Conservation (phyloP, 306 rosid species). For the Coriaria nepalensis region DNA sequence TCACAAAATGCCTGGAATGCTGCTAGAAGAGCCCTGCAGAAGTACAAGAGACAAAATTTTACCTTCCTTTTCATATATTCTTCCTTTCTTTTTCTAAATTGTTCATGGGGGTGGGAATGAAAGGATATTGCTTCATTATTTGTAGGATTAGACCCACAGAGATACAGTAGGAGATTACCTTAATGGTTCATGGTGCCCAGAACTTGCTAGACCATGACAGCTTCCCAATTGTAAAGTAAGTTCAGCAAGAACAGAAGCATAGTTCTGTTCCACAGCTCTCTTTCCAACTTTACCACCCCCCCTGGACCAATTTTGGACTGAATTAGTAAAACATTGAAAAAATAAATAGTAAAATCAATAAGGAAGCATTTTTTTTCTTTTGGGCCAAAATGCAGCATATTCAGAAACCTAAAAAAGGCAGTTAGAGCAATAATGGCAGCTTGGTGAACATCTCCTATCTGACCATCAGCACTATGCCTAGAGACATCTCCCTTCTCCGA, state of each 20-base stretch:
- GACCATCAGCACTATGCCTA: conserved; percentile 37
- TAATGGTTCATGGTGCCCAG: conserved; percentile 69
- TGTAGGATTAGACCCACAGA: no score
- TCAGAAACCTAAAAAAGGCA: conserved; percentile 94
- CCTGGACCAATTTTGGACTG: conserved; percentile 36
- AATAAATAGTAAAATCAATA: conserved; percentile 11
- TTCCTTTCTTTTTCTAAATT: no score
- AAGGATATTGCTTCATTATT: no score
- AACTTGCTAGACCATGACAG: conserved; percentile 65
- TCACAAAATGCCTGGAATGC: conserved; percentile 98
- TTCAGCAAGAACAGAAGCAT: conserved; percentile 91
- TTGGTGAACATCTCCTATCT: conserved; percentile 59
- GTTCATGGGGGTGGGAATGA: no score
- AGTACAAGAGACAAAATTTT: conserved; percentile 7
- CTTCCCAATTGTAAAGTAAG: conserved; percentile 86
- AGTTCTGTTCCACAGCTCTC: conserved; percentile 77
- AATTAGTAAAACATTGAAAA: conserved; percentile 9
- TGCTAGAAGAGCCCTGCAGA: conserved; percentile 70
- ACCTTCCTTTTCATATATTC: neutral
- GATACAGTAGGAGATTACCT: conserved; percentile 33
- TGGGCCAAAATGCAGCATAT: no score
- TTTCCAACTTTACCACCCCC: conserved; percentile 97
- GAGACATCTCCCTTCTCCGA: conserved; percentile 39
- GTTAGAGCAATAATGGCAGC: conserved; percentile 87
- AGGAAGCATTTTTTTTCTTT: conserved; percentile 3